These are phyloP conservation scores for Barnettozyma vustinii DNA, from an alignment of 805 yeast species.

Conservation along the genomic window DNA sequence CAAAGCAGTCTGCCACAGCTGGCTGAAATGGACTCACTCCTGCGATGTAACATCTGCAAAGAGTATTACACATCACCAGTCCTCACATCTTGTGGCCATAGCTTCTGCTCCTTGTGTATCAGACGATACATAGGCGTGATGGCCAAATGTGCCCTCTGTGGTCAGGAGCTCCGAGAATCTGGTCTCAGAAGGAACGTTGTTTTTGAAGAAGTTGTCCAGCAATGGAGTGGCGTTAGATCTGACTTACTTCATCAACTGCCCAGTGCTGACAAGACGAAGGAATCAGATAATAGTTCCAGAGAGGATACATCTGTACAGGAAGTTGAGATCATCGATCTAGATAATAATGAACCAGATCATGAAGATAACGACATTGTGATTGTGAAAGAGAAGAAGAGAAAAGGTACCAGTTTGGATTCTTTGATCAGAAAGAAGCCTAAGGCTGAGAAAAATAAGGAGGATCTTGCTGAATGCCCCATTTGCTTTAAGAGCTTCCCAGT, in stretches of 20 bases:
- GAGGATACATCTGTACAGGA: background rate
- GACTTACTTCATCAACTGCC: slow-evolving; percentile 31
- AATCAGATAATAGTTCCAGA: background rate
- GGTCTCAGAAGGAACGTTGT: slow-evolving; percentile 59
- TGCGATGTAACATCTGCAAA: slow-evolving; percentile 85
- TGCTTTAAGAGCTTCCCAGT: slow-evolving; percentile 50
- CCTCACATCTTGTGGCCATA: slow-evolving; percentile 79
- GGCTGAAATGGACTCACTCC: slow-evolving; percentile 57
- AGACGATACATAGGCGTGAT: slow-evolving; percentile 59
- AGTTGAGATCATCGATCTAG: slow-evolving; percentile 14
- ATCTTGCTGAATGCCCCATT: slow-evolving; percentile 55
- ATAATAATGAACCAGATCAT: slow-evolving; percentile 17
- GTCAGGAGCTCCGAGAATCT: slow-evolving; percentile 63
- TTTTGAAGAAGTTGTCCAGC: slow-evolving; percentile 63
- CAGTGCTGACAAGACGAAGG: background rate
- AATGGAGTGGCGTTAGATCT: slow-evolving; percentile 42
- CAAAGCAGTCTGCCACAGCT: slow-evolving; percentile 49
- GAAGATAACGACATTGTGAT: slow-evolving; percentile 28
- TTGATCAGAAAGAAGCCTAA: slow-evolving; percentile 16
- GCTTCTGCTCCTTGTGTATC: slow-evolving; percentile 85
- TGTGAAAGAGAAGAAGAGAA: slow-evolving; percentile 23
- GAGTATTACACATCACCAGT: slow-evolving; percentile 79
- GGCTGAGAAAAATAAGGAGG: background rate
- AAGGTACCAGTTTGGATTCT: slow-evolving; percentile 13
- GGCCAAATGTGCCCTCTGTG: slow-evolving; percentile 73